A percentile compares a stretch with the other conserved stretches of the same genome.
Evolutionary conservation across 2,329 filamentous ascomycete genomes (phyloP).

Genomic region (Fusarium foetens): DNA sequence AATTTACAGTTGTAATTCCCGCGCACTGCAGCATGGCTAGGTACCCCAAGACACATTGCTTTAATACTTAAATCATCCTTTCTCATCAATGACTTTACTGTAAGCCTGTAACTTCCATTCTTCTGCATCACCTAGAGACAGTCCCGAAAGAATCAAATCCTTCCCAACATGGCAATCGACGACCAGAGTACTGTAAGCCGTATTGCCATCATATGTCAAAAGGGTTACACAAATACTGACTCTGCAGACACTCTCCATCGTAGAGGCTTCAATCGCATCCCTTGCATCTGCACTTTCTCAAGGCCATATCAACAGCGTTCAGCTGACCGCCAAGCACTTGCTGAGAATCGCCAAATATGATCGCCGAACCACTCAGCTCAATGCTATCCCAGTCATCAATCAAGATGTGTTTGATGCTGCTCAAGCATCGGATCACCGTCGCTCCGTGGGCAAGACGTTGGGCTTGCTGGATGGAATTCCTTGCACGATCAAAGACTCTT

Average conservation of each 20-base stretch:
- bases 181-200: neutral
- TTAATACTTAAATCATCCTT: neutral
- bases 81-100: neutral
- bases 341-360: slow-evolving; percentile 10
- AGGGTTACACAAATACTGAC: neutral
- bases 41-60: neutral
- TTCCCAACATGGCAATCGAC: neutral
- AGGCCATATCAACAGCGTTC: neutral
- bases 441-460: neutral
- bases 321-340: neutral
- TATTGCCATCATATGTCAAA: accelerated
- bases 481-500: slow-evolving; percentile 65
- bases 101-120: too few species aligned
- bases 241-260: neutral
- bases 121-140: neutral
- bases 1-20: neutral
- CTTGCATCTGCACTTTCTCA: neutral
- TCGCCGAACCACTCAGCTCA: neutral
- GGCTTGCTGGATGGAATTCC: neutral
- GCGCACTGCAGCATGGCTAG: too few species aligned
- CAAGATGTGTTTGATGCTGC: neutral
- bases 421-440: neutral
- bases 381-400: neutral
- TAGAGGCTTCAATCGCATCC: neutral
- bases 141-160: neutral